Percentiles rank a stretch among this genome's conserved stretches.
Conservation (phyloP, 164 flowering plant species). For the Houttuynia cordata region DNA sequence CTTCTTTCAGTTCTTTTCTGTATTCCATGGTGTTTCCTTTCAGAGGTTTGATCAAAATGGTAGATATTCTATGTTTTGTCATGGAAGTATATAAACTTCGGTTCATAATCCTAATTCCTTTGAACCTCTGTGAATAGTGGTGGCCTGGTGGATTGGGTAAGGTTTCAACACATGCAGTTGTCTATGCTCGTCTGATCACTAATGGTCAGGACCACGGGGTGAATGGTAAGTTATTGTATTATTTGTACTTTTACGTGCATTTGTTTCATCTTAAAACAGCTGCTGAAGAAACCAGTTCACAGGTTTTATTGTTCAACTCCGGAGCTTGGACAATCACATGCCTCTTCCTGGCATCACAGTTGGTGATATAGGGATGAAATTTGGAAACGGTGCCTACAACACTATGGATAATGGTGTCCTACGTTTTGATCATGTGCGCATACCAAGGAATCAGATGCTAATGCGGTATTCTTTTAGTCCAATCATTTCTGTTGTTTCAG, state of each 20-base stretch:
- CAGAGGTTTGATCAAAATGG: background rate
- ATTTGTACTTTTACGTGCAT: background rate
- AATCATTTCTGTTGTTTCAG: background rate
- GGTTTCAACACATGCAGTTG: slow-evolving; percentile 86
- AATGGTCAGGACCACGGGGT: slow-evolving; percentile 76
- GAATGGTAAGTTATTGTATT: slow-evolving; percentile 38
- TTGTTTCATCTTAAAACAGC: background rate
- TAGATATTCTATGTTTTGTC: too few species aligned
- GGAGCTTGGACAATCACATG: slow-evolving; percentile 83
- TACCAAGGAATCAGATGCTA: slow-evolving; percentile 91
- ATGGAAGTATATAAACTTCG: background rate
- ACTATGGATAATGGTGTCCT: slow-evolving; percentile 93
- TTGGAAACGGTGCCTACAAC: slow-evolving; percentile 97
- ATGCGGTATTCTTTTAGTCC: slow-evolving; percentile 52
- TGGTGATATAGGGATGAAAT: slow-evolving; percentile 96
- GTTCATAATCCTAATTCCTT: background rate
- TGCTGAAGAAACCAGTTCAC: background rate
- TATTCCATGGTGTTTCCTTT: background rate
- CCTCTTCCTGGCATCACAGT: slow-evolving; percentile 88
- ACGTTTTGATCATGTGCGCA: slow-evolving; percentile 80
- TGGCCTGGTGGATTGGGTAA: slow-evolving; percentile 99
- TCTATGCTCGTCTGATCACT: slow-evolving; percentile 74
- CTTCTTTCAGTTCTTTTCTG: background rate
- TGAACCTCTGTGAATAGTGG: slow-evolving; percentile 44
- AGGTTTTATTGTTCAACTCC: slow-evolving; percentile 93